Percentiles rank a stretch among this genome's conserved stretches.
Conservation (phyloP, 805 yeast genomes). For the Candida anglica region DNA sequence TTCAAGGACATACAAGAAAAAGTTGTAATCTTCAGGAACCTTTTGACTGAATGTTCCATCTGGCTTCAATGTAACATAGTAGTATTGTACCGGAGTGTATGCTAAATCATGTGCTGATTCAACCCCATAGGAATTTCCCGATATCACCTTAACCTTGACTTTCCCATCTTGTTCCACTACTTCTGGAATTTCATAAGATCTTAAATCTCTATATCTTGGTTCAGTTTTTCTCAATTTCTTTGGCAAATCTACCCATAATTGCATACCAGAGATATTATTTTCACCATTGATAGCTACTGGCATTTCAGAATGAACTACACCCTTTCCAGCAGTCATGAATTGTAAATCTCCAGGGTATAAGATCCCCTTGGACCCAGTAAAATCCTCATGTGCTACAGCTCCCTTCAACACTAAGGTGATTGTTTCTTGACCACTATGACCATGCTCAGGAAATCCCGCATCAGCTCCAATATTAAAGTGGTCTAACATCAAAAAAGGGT, state of each 20-base stretch:
- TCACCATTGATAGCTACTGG: conserved; percentile 89
- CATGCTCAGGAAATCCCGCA: conserved; percentile 46
- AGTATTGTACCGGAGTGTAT: too few species aligned
- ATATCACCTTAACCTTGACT: conserved; percentile 49
- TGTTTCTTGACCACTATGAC: too few species aligned
- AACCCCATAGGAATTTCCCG: conserved; percentile 73
- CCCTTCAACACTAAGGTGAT: conserved; percentile 29
- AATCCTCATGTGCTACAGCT: too few species aligned
- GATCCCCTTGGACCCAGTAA: too few species aligned
- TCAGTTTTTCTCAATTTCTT: conserved; percentile 46
- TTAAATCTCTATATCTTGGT: too few species aligned
- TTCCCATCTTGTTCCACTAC: conserved; percentile 27
- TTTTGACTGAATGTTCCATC: conserved; percentile 76
- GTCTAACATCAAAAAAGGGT: conserved; percentile 80
- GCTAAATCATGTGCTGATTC: conserved; percentile 67
- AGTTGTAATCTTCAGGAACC: conserved; percentile 51
- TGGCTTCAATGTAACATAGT: too few species aligned
- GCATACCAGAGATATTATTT: too few species aligned
- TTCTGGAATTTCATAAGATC: conserved; percentile 23
- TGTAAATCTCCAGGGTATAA: too few species aligned
- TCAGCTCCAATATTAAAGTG: conserved; percentile 58
- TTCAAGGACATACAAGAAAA: too few species aligned
- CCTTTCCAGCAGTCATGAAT: conserved; percentile 22
- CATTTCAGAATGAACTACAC: conserved; percentile 33
- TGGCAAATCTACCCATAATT: too few species aligned